These are phyloP conservation scores for Galeopsis tetrahit DNA, from an alignment of 257 asterid genomes.

Conservation along the genomic window DNA sequence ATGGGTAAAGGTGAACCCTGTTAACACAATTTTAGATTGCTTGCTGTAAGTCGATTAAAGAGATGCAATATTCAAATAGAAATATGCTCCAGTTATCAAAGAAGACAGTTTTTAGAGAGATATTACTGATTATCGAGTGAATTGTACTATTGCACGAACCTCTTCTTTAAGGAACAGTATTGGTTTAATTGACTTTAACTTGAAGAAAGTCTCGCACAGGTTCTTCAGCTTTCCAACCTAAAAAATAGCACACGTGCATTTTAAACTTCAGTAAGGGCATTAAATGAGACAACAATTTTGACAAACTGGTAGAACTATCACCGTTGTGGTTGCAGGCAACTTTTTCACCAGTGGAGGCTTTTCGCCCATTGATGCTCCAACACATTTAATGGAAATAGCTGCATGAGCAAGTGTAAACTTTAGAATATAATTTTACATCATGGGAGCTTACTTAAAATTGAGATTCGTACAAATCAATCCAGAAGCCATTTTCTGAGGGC, in stretches of 20 bases:
- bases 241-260: conserved; percentile 10
- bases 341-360: conserved; percentile 70
- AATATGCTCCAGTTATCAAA: neutral
- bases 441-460: conserved; percentile 20
- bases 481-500: conserved; percentile 90
- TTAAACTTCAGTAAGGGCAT: conserved; percentile 13
- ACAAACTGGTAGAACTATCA: conserved; percentile 33
- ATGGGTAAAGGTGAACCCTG: conserved; percentile 81
- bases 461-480: conserved; percentile 75
- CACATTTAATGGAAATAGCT: conserved; percentile 84
- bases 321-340: conserved; percentile 85
- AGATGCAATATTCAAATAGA: neutral
- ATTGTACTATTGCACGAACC: conserved; percentile 49
- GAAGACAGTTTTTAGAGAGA: neutral
- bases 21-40: conserved; percentile 10
- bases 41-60: neutral
- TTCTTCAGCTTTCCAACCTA: conserved; percentile 96
- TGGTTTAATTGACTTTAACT: conserved; percentile 79
- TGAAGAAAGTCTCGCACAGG: conserved; percentile 89
- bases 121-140: neutral
- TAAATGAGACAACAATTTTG: neutral
- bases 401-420: conserved; percentile 33
- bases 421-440: conserved; percentile 21
- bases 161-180: conserved; percentile 81
- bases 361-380: conserved; percentile 94